Evolutionary conservation across 2,329 filamentous ascomycete genomes (phyloP).

Genomic region (Beauveria sp.): DNA sequence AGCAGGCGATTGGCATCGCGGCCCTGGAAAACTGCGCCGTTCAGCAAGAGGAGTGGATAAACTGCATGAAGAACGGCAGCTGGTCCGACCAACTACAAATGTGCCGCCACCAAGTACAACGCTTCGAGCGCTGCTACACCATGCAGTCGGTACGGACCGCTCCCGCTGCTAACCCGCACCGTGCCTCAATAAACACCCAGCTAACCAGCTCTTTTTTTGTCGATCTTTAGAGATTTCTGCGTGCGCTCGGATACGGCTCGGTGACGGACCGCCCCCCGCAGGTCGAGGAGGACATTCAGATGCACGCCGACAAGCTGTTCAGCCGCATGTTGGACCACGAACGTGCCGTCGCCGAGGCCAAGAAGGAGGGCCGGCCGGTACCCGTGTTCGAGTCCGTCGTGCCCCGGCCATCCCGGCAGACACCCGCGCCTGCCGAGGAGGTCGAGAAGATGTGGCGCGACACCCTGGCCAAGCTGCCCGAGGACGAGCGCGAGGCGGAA

Average conservation of each 20-base stretch:
- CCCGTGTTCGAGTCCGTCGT: slow-evolving; percentile 55
- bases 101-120: slow-evolving; percentile 69
- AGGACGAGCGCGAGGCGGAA: slow-evolving; percentile 52
- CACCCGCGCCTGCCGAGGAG: slow-evolving; percentile 31
- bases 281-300: slow-evolving; percentile 82
- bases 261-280: slow-evolving; percentile 55
- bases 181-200: neutral
- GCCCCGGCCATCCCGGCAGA: slow-evolving; percentile 22
- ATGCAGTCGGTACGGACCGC: slow-evolving; percentile 64
- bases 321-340: slow-evolving; percentile 83
- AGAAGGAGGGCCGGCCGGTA: slow-evolving; percentile 48
- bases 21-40: slow-evolving; percentile 90
- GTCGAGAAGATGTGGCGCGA: slow-evolving; percentile 45
- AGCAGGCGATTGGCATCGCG: slow-evolving; percentile 66
- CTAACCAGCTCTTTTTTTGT: neutral
- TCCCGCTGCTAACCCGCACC: neutral
- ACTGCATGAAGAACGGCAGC: slow-evolving; percentile 70
- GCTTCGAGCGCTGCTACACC: slow-evolving; percentile 79
- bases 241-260: slow-evolving; percentile 79
- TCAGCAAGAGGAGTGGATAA: slow-evolving; percentile 74
- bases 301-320: slow-evolving; percentile 89
- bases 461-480: slow-evolving; percentile 48
- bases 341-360: slow-evolving; percentile 60
- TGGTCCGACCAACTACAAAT: slow-evolving; percentile 64
- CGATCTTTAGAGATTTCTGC: slow-evolving; percentile 63